phyloP scores from a whole-genome alignment of 805 yeast genomes.

The Saturnispora sekii region DNA sequence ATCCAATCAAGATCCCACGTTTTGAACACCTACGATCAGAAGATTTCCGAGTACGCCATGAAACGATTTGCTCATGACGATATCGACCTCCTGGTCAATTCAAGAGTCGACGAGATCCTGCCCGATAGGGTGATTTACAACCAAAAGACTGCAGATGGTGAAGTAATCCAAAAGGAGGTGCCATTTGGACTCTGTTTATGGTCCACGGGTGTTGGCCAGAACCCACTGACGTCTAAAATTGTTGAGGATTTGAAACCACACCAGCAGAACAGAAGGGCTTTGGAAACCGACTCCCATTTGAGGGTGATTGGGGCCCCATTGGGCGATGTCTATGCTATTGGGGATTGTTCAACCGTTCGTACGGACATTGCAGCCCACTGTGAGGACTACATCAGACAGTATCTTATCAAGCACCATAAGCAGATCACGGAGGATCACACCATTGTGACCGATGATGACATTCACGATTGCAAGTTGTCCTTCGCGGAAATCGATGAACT shows the following conservation, averaged over 20 bases:
- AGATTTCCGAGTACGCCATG: slow-evolving; percentile 69
- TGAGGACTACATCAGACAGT: slow-evolving; percentile 93
- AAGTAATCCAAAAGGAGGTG: slow-evolving; percentile 35
- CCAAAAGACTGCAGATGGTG: slow-evolving; percentile 36
- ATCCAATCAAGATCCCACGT: slow-evolving; percentile 91
- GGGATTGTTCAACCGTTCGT: slow-evolving; percentile 58
- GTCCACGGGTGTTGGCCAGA: slow-evolving; percentile 69
- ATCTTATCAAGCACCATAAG: slow-evolving; percentile 84
- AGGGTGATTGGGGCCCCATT: slow-evolving; percentile 59
- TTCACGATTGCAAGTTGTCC: slow-evolving; percentile 37
- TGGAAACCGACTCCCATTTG: slow-evolving; percentile 66
- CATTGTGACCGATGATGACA: slow-evolving; percentile 41
- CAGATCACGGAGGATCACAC: slow-evolving; percentile 20
- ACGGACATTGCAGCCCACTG: slow-evolving; percentile 62
- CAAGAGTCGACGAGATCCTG: slow-evolving; percentile 81
- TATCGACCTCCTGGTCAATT: slow-evolving; percentile 68
- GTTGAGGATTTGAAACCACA: slow-evolving; percentile 36
- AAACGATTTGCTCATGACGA: slow-evolving; percentile 56
- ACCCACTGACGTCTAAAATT: slow-evolving; percentile 49
- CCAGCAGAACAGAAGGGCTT: slow-evolving; percentile 59
- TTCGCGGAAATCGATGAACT: slow-evolving; percentile 40
- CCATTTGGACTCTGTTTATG: slow-evolving; percentile 64
- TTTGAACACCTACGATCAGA: slow-evolving; percentile 59
- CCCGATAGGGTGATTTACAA: slow-evolving; percentile 51
- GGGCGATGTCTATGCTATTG: slow-evolving; percentile 63